Percentiles rank a stretch among this genome's conserved stretches.
phyloP scores from a whole-genome alignment of 2,329 filamentous ascomycete genomes.

The Neopestalotiopsis sp. region DNA sequence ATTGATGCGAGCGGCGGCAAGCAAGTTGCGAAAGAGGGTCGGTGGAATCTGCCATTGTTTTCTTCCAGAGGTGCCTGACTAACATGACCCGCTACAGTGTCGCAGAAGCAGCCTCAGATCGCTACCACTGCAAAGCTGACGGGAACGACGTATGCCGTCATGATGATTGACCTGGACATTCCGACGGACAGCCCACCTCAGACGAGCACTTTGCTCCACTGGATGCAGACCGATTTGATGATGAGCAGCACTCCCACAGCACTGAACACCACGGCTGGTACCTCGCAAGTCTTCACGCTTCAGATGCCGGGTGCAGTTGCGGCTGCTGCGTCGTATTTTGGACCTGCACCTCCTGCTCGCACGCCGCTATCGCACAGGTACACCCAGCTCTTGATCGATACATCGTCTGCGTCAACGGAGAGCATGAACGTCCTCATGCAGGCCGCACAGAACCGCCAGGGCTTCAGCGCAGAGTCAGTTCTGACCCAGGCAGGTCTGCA shows the following conservation, averaged over 20 bases:
- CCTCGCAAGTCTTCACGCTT: constrained; percentile 28
- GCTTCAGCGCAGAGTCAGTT: constrained; percentile 31
- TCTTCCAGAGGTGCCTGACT: constrained; percentile 19
- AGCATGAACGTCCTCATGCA: constrained; percentile 30
- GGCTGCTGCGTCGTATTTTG: constrained; percentile 33
- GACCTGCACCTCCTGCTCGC: constrained; percentile 34
- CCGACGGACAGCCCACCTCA: constrained; percentile 44
- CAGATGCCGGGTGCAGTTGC: constrained; percentile 25
- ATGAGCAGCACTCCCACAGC: constrained; percentile 34
- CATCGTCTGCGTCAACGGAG: constrained; percentile 30
- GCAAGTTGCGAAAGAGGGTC: constrained; percentile 44
- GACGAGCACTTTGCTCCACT: constrained; percentile 48
- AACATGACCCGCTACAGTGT: constrained; percentile 32
- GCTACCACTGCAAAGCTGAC: constrained; percentile 43
- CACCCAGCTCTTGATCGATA: constrained; percentile 38
- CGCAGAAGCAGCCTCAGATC: constrained; percentile 40
- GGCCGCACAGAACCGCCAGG: constrained; percentile 31
- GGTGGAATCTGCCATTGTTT: constrained; percentile 21
- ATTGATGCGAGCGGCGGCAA: constrained; percentile 44
- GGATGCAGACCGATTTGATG: constrained; percentile 47
- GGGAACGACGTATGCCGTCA: constrained; percentile 46
- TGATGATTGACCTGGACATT: constrained; percentile 55
- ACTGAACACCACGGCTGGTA: constrained; percentile 32
- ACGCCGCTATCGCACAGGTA: constrained; percentile 38
- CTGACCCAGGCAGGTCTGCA: constrained; percentile 34